Evolutionary conservation across 345 rosid genomes (phyloP), one percentile per base, ranked within the genome.

Genomic region (Salix exigua): DNA sequence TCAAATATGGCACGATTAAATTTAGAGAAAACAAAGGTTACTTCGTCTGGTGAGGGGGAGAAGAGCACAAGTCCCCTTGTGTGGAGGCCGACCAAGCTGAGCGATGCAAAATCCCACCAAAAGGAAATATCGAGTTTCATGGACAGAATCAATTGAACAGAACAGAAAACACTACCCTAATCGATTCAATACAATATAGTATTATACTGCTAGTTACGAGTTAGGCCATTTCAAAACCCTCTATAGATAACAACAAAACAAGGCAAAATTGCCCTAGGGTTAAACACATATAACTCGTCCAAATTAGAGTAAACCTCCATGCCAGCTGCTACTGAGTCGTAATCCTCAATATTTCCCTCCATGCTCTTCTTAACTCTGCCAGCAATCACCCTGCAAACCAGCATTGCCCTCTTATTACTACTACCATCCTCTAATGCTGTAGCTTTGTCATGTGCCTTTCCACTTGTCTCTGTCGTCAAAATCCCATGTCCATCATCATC

Each of bases 171-270:
- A 16, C 19, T 65, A 23, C 46, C 14, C 55, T 37, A 12, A 50
- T 40, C 55, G 30, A 48, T 68, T 25, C 77, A 31, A 46, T 60
- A 60, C 26, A 48, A 38, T 25, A 28, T 76, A 42, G 35, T 50
- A 48, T 26, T 25, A 28, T 42, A 42, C 48, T 50, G 17, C 1
- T 10, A 46, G 16, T 37, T 42, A 42, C 46, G 73, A 40, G 33
- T 21, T 23, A 21, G n/a, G 18, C 25, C 38, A 25, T 5, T 64
- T 79, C 79, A 87, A 71, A 85, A 82, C 6, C 92, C 89, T 26
- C 85, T 70, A 25, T 91, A 91, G 84, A 91, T 85, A 38, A 90
- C 97, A 80, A 91, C 94, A 87, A 91, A 91, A 78, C 94, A 91
- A 81, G 97, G 97, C 84, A 91, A 81, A 53, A 91, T 91, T 23